phyloP scores from a whole-genome alignment of 1,139 yeast species.

The Taphrina deformans region DNA sequence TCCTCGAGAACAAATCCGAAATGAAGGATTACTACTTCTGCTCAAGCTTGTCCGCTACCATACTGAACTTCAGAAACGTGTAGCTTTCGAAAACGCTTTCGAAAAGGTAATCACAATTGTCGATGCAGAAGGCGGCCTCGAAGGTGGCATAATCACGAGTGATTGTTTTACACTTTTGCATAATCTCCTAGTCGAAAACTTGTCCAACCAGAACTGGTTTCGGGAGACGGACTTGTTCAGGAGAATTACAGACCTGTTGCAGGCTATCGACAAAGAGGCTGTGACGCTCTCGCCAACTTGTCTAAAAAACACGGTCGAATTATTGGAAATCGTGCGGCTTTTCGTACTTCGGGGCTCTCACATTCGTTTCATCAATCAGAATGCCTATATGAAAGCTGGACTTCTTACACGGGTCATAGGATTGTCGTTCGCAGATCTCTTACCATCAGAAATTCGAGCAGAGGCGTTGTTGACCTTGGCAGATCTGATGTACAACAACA shows the following conservation, averaged over 20 bases:
- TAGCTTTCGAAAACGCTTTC: constrained; percentile 92
- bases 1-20: constrained; percentile 69
- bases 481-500: constrained; percentile 19
- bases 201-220: constrained; percentile 86
- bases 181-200: constrained; percentile 74
- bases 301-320: background rate
- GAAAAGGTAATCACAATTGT: constrained; percentile 76
- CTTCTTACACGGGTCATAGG: constrained; percentile 20
- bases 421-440: constrained; percentile 11
- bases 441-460: constrained; percentile 28
- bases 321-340: constrained; percentile 5
- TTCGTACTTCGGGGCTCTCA: constrained; percentile 20
- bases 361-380: constrained; percentile 17
- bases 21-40: constrained; percentile 59
- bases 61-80: constrained; percentile 83
- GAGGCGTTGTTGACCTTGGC: constrained; percentile 23
- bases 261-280: constrained; percentile 37
- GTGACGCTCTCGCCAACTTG: background rate
- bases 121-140: constrained; percentile 82
- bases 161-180: constrained; percentile 79
- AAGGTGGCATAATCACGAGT: constrained; percentile 77
- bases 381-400: constrained; percentile 26
- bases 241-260: constrained; percentile 59
- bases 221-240: constrained; percentile 80
- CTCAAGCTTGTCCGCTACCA: constrained; percentile 81